Evolutionary conservation across 2,329 filamentous ascomycete genomes (phyloP).

Genomic region (Botrytis fragariae): DNA sequence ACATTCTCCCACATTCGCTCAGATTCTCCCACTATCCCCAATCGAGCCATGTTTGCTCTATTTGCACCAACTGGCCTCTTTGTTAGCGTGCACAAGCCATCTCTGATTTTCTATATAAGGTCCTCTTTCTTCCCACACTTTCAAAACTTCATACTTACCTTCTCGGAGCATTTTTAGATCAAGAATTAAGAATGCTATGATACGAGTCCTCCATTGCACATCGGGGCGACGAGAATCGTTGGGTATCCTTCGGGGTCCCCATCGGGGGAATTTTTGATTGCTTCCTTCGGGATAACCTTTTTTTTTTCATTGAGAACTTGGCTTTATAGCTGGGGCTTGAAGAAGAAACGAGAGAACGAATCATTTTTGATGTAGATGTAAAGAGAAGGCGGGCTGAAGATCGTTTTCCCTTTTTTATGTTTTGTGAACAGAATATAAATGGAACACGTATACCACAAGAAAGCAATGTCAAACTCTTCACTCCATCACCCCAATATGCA

Average conservation of each 20-base stretch:
- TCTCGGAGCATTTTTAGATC: constrained; percentile 35
- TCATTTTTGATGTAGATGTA: too few relatives aligned
- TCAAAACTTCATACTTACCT: constrained; percentile 41
- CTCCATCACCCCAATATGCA: background rate
- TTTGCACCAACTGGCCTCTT: constrained; percentile 2
- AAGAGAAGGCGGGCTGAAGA: too few relatives aligned
- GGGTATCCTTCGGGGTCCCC: constrained; percentile 39
- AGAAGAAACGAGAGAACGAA: too few relatives aligned
- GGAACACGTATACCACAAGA: background rate
- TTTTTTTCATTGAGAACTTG: constrained; percentile 43
- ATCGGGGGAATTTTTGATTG: constrained; percentile 41
- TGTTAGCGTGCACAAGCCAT: background rate
- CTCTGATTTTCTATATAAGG: background rate
- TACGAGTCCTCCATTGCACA: constrained; percentile 57
- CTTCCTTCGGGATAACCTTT: constrained; percentile 21
- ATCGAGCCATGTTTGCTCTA: background rate
- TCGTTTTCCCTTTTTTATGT: too few relatives aligned
- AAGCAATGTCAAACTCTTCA: background rate
- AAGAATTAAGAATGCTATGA: constrained; percentile 33
- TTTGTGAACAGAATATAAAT: accelerated
- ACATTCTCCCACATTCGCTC: background rate
- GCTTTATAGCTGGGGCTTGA: constrained; percentile 39
- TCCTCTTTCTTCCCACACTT: constrained; percentile 21
- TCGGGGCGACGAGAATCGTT: constrained; percentile 48
- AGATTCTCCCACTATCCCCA: background rate